Base-by-base conservation (phyloP, 1,284 basidiomycete genomes). In the Bjerkandera adusta region DNA sequence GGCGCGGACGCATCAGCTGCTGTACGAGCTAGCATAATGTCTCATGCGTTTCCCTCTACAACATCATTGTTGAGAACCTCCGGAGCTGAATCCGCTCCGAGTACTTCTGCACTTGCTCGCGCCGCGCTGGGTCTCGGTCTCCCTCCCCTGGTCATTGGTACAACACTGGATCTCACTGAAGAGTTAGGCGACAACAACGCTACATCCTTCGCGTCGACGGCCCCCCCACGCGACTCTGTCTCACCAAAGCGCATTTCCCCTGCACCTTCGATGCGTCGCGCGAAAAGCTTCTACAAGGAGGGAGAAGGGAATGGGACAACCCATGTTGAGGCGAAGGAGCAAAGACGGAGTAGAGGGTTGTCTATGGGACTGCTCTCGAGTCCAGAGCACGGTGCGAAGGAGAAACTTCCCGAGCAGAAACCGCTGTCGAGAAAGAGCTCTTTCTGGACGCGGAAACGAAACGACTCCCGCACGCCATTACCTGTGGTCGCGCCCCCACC, bases 51-150 rank as follows among this genome's bases (percentile, higher is more conserved):
- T 33, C n/a, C n/a, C n/a, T n/a, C n/a, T n/a, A n/a, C n/a, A n/a
- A n/a, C n/a, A n/a, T n/a, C n/a, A n/a, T n/a, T n/a, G n/a, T n/a
- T n/a, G n/a, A n/a, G n/a, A n/a, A n/a, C n/a, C n/a, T n/a, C n/a
- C n/a, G n/a, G n/a, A n/a, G n/a, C 64, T 25, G 61, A 55, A 16
- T 55, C 54, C 13, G 25, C 56, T 25, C 67, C 67, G 37, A 68
- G 79, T 5, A 71, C 77, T 21, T 55, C 69, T 15, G 71, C 70
- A 27, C 68, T 81, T 16, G 79, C 77, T 25, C 79, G 79, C 35
- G 75, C 81, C n/a, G 68, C 76, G 3, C 59, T 83, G 30, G 81
- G 79, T 3, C 60, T 84, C 13, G 78, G 80, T 30, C 64, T 83
- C 25, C 73, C 78, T 26, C 76, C 75, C 58, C 68, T 73, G 36